Evolutionary conservation across 345 rosid species (phyloP), one percentile per base, ranked within the genome.

Genomic region (Streptanthus diversifolius): DNA sequence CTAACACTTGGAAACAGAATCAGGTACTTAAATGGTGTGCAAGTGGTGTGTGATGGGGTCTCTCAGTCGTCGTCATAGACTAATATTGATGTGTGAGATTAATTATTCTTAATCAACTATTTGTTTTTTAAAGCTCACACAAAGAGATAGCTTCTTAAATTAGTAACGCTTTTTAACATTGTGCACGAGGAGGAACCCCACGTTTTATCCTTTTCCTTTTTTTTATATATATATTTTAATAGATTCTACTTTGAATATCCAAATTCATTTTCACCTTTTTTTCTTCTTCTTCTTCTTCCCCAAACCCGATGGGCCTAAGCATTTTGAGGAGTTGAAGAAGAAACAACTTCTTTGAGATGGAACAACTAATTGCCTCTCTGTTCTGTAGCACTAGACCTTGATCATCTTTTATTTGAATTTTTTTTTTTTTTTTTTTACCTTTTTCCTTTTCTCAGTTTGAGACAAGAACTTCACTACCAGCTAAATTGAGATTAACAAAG

Each of bases 241-340:
- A 8, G 24, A 13, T 4, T 61, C 33, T 61, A 14, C 60, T 55
- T 30, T 74, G 72, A 57, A 74, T 58, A 74, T 74, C 67, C 61
- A 66, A 66, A 14, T 51, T 54, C 32, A 14, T 25, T 29, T 48
- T 60, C 57, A 44, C 0, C 17, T 24, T 3, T 43, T 19, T 12
- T n/a, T n/a, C n/a, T n/a, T n/a, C n/a, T n/a, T 52, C 14, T 53
- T 27, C n/a, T 56, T 14, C 33, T 40, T 68, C 7, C 21, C 17
- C 22, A 43, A 18, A 48, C 27, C 25, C 4, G 32, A 76, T 56
- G 96, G 97, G 25, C 80, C 71, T 37, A 79, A 74, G 59, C 83
- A 88, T 41, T 86, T 87, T 84, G 80, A 82, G 63, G 77, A 82
- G 18, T 67, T 85, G 80, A 92, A 84, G 83, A 75, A 78, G 56